Evolutionary conservation across 441 rosid species (phyloP).

Genomic region (Populus hybrid): DNA sequence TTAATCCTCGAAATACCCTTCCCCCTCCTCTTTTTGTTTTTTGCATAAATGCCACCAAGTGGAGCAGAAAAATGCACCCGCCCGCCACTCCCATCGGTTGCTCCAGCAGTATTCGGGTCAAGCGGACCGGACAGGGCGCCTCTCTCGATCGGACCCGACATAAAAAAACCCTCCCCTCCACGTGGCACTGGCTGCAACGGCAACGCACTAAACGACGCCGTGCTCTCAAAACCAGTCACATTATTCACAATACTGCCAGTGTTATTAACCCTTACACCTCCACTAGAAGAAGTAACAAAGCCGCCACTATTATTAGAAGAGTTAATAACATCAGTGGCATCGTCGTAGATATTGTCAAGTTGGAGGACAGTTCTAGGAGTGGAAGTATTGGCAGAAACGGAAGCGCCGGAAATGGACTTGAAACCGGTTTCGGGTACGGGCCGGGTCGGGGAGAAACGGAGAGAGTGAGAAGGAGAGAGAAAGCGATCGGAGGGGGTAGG

Average conservation of each 20-base stretch:
- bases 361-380: constrained; percentile 83
- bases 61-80: constrained; percentile 87
- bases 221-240: constrained; percentile 80
- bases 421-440: constrained; percentile 27
- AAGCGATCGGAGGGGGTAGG: constrained; percentile 83
- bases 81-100: constrained; percentile 36
- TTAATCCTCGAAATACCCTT: constrained; percentile 56
- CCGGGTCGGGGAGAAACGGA: constrained; percentile 75
- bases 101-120: constrained; percentile 35
- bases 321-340: constrained; percentile 53
- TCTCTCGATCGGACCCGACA: constrained; percentile 87
- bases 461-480: constrained; percentile 72
- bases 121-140: constrained; percentile 74
- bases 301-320: constrained; percentile 13
- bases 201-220: constrained; percentile 81
- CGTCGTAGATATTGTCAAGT: constrained; percentile 70
- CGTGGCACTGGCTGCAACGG: constrained; percentile 87
- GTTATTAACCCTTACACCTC: neutral
- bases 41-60: constrained; percentile 62
- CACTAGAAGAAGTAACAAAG: neutral
- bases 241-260: constrained; percentile 44
- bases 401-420: constrained; percentile 19
- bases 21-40: constrained; percentile 52
- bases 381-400: constrained; percentile 47
- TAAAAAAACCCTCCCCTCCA: constrained; percentile 59